Conservation (phyloP, 805 yeast genomes). For the Scheffersomyces coipomensis region DNA sequence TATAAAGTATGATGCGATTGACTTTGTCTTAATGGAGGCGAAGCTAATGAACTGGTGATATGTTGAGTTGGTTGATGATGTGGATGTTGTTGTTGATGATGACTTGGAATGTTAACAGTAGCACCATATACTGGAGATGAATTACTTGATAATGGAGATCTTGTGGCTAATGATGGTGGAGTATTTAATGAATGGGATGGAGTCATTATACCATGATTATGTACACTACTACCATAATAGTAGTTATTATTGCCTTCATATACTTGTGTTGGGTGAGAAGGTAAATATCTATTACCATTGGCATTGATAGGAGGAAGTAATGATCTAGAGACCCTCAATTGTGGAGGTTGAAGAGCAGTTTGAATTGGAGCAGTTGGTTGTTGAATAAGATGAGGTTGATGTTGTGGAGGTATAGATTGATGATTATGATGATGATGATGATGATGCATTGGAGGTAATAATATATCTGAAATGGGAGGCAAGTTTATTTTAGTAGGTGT, state of each 20-base stretch:
- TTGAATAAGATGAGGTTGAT: slow-evolving; percentile 6
- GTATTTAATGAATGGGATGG: background rate
- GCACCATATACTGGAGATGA: slow-evolving; percentile 1
- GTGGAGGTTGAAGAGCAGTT: background rate
- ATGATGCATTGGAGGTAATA: slow-evolving; percentile 10
- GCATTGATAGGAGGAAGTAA: background rate
- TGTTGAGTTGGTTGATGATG: background rate
- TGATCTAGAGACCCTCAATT: background rate
- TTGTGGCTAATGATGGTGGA: background rate
- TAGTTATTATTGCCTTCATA: background rate
- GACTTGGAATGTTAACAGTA: background rate
- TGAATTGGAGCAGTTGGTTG: slow-evolving; percentile 1
- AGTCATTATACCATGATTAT: slow-evolving; percentile 1
- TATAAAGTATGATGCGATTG: background rate
- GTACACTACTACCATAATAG: background rate
- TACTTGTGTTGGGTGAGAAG: slow-evolving; percentile 3
- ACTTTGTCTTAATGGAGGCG: background rate
- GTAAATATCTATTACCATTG: slow-evolving; percentile 1
- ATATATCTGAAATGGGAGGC: slow-evolving; percentile 44
- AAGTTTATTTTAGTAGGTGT: slow-evolving; percentile 24
- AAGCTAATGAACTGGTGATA: background rate
- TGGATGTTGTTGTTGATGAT: background rate
- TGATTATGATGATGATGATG: background rate
- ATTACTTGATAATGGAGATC: slow-evolving; percentile 1
- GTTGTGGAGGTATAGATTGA: slow-evolving; percentile 1